These are phyloP conservation scores for Panellus pusillus DNA, from an alignment of 768 basidiomycete species.

Conservation along the genomic window DNA sequence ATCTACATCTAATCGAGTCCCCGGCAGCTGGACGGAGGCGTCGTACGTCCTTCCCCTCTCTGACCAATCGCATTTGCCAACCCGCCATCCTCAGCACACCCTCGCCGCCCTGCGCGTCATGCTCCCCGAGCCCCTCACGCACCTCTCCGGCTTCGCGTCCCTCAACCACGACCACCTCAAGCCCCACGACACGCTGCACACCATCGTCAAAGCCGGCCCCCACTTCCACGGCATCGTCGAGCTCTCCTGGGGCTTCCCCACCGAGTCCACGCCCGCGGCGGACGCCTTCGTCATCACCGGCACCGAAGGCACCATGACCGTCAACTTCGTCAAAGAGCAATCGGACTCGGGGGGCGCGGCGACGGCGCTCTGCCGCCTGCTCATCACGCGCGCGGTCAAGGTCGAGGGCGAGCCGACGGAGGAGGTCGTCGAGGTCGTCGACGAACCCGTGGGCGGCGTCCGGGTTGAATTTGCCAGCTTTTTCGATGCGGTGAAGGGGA, in stretches of 20 bases:
- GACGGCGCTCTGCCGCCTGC: slow-evolving; percentile 38
- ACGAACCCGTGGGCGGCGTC: slow-evolving; percentile 52
- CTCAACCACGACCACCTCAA: slow-evolving; percentile 70
- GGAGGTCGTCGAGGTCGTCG: slow-evolving; percentile 50
- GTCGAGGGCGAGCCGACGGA: slow-evolving; percentile 40
- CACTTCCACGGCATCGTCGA: slow-evolving; percentile 59
- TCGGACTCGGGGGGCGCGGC: no score
- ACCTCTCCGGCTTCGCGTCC: slow-evolving; percentile 64
- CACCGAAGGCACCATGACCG: slow-evolving; percentile 58
- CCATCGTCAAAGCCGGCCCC: slow-evolving; percentile 50
- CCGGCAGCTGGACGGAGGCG: slow-evolving; percentile 72
- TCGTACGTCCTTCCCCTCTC: no score
- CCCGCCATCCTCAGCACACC: slow-evolving; percentile 55
- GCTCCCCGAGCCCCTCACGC: slow-evolving; percentile 51
- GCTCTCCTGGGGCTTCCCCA: slow-evolving; percentile 63
- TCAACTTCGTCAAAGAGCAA: slow-evolving; percentile 35
- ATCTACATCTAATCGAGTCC: slow-evolving; percentile 1
- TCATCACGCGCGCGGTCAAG: slow-evolving; percentile 38
- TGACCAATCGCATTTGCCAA: no score
- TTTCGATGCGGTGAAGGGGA: slow-evolving; percentile 52
- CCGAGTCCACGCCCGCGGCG: slow-evolving; percentile 34
- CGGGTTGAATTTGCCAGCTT: slow-evolving; percentile 58
- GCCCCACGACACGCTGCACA: slow-evolving; percentile 79
- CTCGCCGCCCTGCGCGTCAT: slow-evolving; percentile 62
- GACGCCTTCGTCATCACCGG: slow-evolving; percentile 59